phyloP scores from a whole-genome alignment of 2,329 filamentous ascomycete species.

The Pestalotiopsis sp. region DNA sequence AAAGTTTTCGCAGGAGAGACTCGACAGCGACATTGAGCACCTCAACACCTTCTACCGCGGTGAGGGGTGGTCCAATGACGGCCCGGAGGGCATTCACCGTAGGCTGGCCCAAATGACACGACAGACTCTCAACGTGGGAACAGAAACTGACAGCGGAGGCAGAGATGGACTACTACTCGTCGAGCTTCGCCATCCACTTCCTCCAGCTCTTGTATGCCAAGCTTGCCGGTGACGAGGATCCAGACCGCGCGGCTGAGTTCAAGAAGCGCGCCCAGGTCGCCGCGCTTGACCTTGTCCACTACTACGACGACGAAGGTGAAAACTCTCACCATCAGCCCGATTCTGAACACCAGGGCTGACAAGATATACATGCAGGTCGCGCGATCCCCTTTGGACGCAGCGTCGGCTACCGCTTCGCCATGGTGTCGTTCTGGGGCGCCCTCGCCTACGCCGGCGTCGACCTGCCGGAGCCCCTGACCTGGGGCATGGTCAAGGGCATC shows the following conservation, averaged over 20 bases:
- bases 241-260: conserved; percentile 68
- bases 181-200: conserved; percentile 81
- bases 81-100: conserved; percentile 74
- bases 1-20: conserved; percentile 66
- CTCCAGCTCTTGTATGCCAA: conserved; percentile 77
- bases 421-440: conserved; percentile 83
- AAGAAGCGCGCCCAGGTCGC: conserved; percentile 66
- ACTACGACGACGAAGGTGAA: conserved; percentile 67
- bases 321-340: no score
- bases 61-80: conserved; percentile 81
- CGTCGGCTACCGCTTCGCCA: conserved; percentile 81
- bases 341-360: conserved; percentile 4
- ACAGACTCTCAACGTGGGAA: conserved; percentile 12
- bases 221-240: conserved; percentile 67
- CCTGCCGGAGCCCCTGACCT: conserved; percentile 70
- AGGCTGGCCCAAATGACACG: conserved; percentile 20
- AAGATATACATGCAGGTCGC: conserved; percentile 44
- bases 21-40: conserved; percentile 76
- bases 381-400: conserved; percentile 78
- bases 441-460: conserved; percentile 76
- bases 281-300: conserved; percentile 73
- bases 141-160: not conserved
- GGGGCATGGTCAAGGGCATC: conserved; percentile 79
- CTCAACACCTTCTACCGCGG: conserved; percentile 82
- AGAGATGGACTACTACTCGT: conserved; percentile 85